Evolutionary conservation across 176 grass and related monocot genomes (phyloP), one percentile per base, ranked within the genome.

Genomic region (Zoysia pacifica): DNA sequence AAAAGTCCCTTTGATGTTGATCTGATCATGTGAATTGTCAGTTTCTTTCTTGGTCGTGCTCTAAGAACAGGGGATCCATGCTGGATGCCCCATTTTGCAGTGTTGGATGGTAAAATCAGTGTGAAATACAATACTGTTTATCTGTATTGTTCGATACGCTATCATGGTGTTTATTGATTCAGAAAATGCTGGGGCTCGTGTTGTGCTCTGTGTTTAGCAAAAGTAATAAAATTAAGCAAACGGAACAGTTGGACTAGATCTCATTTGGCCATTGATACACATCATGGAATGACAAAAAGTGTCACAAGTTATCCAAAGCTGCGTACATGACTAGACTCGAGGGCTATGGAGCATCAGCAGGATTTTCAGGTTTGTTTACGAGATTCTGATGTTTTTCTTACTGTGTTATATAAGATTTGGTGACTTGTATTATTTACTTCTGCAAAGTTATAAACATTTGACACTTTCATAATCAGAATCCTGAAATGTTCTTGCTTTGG

Each of bases 141-240:
- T 49, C 8, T 76, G 12, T 28, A 36, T 14, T 53, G 4, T n/a
- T 49, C 9, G 18, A 66, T 65, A 11, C 62, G 19, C 7, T 37
- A 28, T 77, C 28, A 12, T 10, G 18, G 35, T 51, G 2, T 39
- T 65, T 13, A 40, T 39, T 67, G 28, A 77, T 65, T 77, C 36
- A 53, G 36, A 67, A 42, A 69, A 42, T 67, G 16, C n/a, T 79
- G 19, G 4, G 38, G 16, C 19, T 41, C 35, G 8, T 67, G 16
- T 67, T 28, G 16, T 67, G 48, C 40, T 42, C 37, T 79, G 37
- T 39, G 28, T 65, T 78, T 40, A 42, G 70, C 5, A 20, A 40
- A 78, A 52, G 45, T 19, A 78, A 66, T 28, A 47, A 19, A 78
- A 11, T 78, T 37, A 14, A n/a, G 4, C 18, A 19, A 52, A 78